These are phyloP conservation scores for Fragaria vesca DNA, from an alignment of 306 rosid genomes.

Conservation along the genomic window DNA sequence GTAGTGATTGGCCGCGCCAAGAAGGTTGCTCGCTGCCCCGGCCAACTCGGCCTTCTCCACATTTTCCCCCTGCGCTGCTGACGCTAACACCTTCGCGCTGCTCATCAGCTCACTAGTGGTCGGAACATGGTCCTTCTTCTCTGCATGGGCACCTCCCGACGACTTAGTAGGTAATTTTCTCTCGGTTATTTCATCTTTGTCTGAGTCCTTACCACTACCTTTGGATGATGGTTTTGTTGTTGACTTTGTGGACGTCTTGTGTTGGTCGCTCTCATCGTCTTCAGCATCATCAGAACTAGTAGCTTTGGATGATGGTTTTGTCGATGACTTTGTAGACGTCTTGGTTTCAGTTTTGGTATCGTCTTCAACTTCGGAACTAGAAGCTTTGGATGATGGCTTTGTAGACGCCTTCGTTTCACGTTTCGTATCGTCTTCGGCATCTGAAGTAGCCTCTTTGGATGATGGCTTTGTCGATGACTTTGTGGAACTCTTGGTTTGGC, in stretches of 20 bases:
- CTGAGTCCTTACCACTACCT: not conserved
- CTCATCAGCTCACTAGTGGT: slow-evolving; percentile 36
- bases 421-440: not conserved
- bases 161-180: not conserved
- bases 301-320: not conserved
- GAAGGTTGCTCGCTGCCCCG: slow-evolving; percentile 48
- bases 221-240: not conserved
- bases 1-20: slow-evolving; percentile 39
- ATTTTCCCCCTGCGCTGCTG: slow-evolving; percentile 41
- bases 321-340: not conserved
- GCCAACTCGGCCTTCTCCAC: slow-evolving; percentile 50
- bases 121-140: not conserved
- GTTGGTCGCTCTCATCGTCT: not conserved
- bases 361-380: not conserved
- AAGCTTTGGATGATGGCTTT: not conserved
- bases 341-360: too few relatives aligned
- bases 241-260: not conserved
- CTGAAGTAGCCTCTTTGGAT: not conserved
- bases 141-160: not conserved
- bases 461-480: not conserved
- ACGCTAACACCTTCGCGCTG: slow-evolving; percentile 46
- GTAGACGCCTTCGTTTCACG: not conserved
- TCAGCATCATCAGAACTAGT: not conserved
- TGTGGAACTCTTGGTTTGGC: not conserved
- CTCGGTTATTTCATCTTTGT: not conserved